Evolutionary conservation across 192 early-diverging fungal genomes (phyloP), one percentile per base, ranked within the genome.

Genomic region (Paraglomus occultum): DNA sequence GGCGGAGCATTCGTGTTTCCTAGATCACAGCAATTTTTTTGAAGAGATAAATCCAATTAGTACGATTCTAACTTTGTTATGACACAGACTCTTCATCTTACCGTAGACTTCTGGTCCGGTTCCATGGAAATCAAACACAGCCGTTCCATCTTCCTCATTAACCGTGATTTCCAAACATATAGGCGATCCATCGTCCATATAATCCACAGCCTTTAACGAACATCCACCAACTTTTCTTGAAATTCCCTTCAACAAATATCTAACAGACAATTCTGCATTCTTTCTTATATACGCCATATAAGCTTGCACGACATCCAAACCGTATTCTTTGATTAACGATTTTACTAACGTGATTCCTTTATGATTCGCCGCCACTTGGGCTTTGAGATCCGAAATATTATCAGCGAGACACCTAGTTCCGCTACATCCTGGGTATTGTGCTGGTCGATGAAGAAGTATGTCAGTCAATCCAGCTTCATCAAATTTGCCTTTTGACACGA

Each of bases 281-380:
- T 82, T 83, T 40, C 92, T 92, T 50, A 99, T 97, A 72, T 90
- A 89, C 51, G 78, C 72, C 97, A 99, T 99, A 65, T 99, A 99
- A 12, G 95, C 92, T 70, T 97, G 95, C 1, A 99, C 95, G 0
- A 91, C 88, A 20, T 88, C 80, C 48, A 95, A 74, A 0, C 92
- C 86, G 65, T 94, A 96, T 77, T 97, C 94, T 6, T 73, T 67
- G 70, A 96, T 95, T 66, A 99, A 77, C 3, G 80, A 77, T 71
- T 86, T 85, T 17, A 97, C 86, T 20, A 99, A 85, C 1, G 73
- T 71, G 52, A 99, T 97, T 8, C 97, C 97, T 51, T 91, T 85
- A 62, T 96, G 90, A 77, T 99, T 99, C 42, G 97, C 97, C 10
- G 97, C 97, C 53, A 97, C 89, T 68, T 99, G 97, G 8, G 97